Conservation (phyloP, 129 eudicot species). For the Centrapalus pauciflorus region DNA sequence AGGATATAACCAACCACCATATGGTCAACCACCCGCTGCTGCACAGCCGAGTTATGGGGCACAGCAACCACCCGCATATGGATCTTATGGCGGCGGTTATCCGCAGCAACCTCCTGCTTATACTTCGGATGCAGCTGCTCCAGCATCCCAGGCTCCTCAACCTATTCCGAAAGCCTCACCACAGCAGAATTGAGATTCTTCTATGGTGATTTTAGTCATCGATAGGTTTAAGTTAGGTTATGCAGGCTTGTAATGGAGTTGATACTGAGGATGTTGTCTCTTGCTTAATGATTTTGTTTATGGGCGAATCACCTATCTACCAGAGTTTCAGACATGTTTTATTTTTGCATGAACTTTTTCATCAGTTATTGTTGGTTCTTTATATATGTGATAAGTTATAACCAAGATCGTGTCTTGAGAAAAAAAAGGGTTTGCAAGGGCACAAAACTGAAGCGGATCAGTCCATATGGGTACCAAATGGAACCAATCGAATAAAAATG, state of each 20-base stretch:
- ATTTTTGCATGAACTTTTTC: neutral
- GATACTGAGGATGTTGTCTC: neutral
- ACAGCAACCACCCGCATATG: slow-evolving; percentile 57
- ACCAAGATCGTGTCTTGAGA: too few species aligned
- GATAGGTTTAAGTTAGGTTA: slow-evolving; percentile 8
- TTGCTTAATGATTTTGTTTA: slow-evolving; percentile 23
- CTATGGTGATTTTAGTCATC: neutral
- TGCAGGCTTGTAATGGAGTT: slow-evolving; percentile 28
- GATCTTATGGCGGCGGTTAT: slow-evolving; percentile 61
- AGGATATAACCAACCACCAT: slow-evolving; percentile 60
- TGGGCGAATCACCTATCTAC: slow-evolving; percentile 14
- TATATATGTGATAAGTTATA: neutral
- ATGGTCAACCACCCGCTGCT: slow-evolving; percentile 41
- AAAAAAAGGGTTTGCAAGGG: too few species aligned
- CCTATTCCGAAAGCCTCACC: slow-evolving; percentile 73
- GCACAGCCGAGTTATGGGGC: slow-evolving; percentile 55
- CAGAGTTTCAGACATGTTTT: slow-evolving; percentile 1
- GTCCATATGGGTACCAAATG: too few species aligned
- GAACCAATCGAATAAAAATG: too few species aligned
- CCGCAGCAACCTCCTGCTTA: slow-evolving; percentile 60
- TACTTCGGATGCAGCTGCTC: slow-evolving; percentile 50
- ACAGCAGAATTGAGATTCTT: slow-evolving; percentile 40
- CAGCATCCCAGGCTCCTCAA: slow-evolving; percentile 43
- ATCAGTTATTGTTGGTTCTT: neutral
- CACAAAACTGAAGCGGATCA: too few species aligned